A percentile compares a stretch with the other conserved stretches of the same genome.
Evolutionary conservation across 495 filamentous ascomycete genomes (phyloP).

Genomic region (Choiromyces venosus): DNA sequence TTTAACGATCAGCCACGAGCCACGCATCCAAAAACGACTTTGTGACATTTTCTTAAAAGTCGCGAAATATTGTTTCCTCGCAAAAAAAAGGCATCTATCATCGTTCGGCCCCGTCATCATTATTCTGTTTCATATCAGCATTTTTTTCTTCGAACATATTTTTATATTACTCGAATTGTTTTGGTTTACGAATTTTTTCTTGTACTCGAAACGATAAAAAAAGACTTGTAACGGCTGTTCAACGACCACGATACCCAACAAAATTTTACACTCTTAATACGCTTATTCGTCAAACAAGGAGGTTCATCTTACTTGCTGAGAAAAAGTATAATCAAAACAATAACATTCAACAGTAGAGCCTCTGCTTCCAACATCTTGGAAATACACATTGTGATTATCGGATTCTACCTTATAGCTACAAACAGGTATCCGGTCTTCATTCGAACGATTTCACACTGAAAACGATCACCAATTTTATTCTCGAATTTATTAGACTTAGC

Average conservation of each 20-base stretch:
- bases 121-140: neutral
- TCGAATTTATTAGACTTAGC: neutral
- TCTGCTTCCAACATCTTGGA: neutral
- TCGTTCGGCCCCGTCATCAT: conserved; percentile 25
- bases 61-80: conserved; percentile 25
- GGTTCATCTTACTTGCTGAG: neutral
- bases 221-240: neutral
- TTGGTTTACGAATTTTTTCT: conserved; percentile 15
- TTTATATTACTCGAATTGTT: conserved; percentile 27
- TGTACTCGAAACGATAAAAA: conserved; percentile 27
- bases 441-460: neutral
- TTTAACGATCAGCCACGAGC: conserved; percentile 40
- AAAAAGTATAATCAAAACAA: neutral
- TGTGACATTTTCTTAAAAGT: conserved; percentile 35
- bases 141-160: conserved; percentile 19
- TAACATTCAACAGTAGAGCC: neutral
- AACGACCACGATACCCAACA: neutral
- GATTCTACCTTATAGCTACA: neutral
- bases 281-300: neutral
- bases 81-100: conserved; percentile 30
- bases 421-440: neutral
- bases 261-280: conserved; percentile 5
- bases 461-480: neutral
- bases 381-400: neutral
- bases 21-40: conserved; percentile 36